A percentile compares a stretch with the other conserved stretches of the same genome.
These are phyloP conservation scores for Tagetes patula DNA, from an alignment of 129 eudicot genomes.

Conservation along the genomic window DNA sequence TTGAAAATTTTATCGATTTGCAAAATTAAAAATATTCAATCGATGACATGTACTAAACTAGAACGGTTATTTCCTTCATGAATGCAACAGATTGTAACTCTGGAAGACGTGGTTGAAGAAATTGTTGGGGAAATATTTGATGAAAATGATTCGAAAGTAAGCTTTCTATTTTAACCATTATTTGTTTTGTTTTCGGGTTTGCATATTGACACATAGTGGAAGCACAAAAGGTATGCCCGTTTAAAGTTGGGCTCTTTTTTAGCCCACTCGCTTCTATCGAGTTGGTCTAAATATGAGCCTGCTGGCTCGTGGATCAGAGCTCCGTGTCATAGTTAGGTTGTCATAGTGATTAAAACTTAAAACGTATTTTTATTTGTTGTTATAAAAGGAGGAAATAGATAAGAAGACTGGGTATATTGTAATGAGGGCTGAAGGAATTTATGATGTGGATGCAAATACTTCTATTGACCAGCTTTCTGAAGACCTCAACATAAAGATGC, in stretches of 20 bases:
- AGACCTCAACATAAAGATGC: conserved; percentile 90
- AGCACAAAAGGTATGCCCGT: not conserved
- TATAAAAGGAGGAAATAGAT: conserved; percentile 78
- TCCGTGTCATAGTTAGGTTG: not conserved
- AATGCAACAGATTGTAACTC: conserved; percentile 74
- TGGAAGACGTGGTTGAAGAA: conserved; percentile 99
- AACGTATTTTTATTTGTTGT: not conserved
- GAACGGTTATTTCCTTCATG: conserved; percentile 13
- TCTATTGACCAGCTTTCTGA: conserved; percentile 95
- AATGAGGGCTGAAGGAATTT: conserved; percentile 93
- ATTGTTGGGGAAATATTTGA: conserved; percentile 99
- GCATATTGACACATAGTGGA: not conserved
- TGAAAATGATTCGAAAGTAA: conserved; percentile 95
- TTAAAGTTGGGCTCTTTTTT: not conserved
- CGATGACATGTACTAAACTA: not conserved
- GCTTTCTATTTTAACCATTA: conserved; percentile 2
- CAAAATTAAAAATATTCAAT: not conserved
- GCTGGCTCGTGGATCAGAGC: not conserved
- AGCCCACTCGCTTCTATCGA: not conserved
- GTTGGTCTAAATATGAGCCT: not conserved
- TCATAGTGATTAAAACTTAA: not conserved
- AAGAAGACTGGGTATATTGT: conserved; percentile 94
- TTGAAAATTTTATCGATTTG: not conserved
- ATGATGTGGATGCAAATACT: conserved; percentile 96
- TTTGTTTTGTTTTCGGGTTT: not conserved